A percentile compares a stretch with the other conserved stretches of the same genome.
phyloP scores from a whole-genome alignment of 306 rosid genomes.

The Biancaea sappan region DNA sequence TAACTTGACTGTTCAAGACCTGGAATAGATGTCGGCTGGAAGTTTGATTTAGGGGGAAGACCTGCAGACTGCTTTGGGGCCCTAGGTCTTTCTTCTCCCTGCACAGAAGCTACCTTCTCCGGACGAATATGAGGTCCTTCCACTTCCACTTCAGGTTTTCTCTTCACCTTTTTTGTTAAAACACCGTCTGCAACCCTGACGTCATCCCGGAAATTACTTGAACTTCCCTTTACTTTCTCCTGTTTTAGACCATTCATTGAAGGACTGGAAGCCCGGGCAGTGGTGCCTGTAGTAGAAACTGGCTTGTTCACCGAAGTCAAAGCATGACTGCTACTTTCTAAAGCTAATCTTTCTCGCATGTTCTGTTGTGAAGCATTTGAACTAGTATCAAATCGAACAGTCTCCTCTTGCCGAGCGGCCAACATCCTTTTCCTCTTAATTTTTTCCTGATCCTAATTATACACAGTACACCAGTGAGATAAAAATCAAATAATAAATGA shows the following conservation, averaged over 20 bases:
- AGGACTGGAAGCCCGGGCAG: slow-evolving; percentile 57
- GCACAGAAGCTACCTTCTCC: slow-evolving; percentile 56
- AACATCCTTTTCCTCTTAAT: slow-evolving; percentile 76
- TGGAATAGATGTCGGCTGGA: slow-evolving; percentile 60
- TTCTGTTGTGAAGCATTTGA: slow-evolving; percentile 58
- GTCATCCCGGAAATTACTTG: slow-evolving; percentile 62
- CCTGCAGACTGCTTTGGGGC: slow-evolving; percentile 60
- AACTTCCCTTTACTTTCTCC: slow-evolving; percentile 75
- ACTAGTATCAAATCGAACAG: slow-evolving; percentile 48
- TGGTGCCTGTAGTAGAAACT: slow-evolving; percentile 41
- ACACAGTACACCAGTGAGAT: slow-evolving; percentile 29
- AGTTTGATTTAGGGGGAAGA: slow-evolving; percentile 58
- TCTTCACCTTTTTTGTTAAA: slow-evolving; percentile 68
- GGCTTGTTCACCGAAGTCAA: slow-evolving; percentile 51
- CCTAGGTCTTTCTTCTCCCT: slow-evolving; percentile 72
- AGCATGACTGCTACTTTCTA: slow-evolving; percentile 60
- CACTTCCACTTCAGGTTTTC: slow-evolving; percentile 71
- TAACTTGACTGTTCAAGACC: slow-evolving; percentile 86
- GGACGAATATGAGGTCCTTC: slow-evolving; percentile 59
- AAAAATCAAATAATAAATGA: background rate
- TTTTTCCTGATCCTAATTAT: slow-evolving; percentile 70
- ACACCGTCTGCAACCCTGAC: slow-evolving; percentile 59
- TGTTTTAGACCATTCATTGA: slow-evolving; percentile 57
- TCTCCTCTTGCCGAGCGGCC: slow-evolving; percentile 62
- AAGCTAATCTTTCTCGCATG: slow-evolving; percentile 54